Conservation (phyloP, 441 rosid species). For the Bruguiera hainesii region DNA sequence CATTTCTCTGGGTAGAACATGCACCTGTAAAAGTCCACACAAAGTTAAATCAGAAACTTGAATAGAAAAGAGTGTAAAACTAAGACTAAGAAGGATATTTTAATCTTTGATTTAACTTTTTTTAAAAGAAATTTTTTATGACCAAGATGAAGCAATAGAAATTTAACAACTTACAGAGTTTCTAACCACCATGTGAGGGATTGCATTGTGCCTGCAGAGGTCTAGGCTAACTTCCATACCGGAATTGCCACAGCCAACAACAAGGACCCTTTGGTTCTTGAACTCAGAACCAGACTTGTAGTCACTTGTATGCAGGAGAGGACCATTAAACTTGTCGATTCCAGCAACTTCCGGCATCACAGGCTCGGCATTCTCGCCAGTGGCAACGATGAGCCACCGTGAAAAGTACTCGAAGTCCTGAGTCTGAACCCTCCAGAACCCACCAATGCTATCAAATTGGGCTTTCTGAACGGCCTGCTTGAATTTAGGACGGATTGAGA, state of each 20-base stretch:
- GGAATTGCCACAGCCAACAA: slow-evolving; percentile 92
- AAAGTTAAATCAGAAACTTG: too few species aligned
- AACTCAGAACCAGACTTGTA: slow-evolving; percentile 74
- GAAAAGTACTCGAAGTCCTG: slow-evolving; percentile 53
- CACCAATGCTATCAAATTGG: slow-evolving; percentile 35
- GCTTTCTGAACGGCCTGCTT: slow-evolving; percentile 54
- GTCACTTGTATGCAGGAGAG: slow-evolving; percentile 56
- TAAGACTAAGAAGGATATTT: background rate
- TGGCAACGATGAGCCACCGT: slow-evolving; percentile 77
- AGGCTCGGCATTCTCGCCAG: slow-evolving; percentile 94
- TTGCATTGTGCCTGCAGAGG: slow-evolving; percentile 76
- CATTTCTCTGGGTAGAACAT: slow-evolving; percentile 86
- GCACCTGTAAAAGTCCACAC: slow-evolving; percentile 46
- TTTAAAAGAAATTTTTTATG: too few species aligned
- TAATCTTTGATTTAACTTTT: too few species aligned
- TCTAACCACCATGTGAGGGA: slow-evolving; percentile 81
- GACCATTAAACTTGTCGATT: slow-evolving; percentile 53
- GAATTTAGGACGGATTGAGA: slow-evolving; percentile 62
- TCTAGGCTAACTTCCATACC: slow-evolving; percentile 96
- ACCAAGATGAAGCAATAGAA: background rate
- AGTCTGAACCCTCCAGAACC: slow-evolving; percentile 69
- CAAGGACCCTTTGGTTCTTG: slow-evolving; percentile 58
- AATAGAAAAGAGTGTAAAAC: background rate
- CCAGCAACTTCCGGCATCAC: slow-evolving; percentile 61
- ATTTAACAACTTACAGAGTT: slow-evolving; percentile 52